phyloP scores from a whole-genome alignment of 305 asterid genomes.

The Andrographis paniculata region DNA sequence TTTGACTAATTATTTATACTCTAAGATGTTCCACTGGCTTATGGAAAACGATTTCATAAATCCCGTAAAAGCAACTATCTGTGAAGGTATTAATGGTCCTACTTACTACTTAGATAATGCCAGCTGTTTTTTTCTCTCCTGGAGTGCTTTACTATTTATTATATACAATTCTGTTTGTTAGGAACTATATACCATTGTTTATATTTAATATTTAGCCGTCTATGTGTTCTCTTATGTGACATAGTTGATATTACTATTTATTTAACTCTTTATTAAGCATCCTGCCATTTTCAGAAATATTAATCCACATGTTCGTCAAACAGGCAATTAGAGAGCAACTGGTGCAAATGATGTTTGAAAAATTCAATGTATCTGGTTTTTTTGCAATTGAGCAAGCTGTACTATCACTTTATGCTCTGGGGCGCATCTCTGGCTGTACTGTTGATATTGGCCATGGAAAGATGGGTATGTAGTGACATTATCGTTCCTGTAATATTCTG shows the following conservation, averaged over 20 bases:
- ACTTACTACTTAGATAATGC: no score
- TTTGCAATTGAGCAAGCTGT: constrained; percentile 97
- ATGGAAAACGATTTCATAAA: no score
- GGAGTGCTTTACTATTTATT: no score
- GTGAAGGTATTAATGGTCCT: no score
- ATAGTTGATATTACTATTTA: constrained; percentile 16
- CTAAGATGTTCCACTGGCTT: no score
- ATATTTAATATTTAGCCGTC: neutral
- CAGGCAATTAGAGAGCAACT: constrained; percentile 89
- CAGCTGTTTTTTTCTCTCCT: no score
- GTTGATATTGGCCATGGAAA: constrained; percentile 95
- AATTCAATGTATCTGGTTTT: constrained; percentile 84
- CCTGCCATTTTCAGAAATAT: constrained; percentile 7
- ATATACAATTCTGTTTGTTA: no score
- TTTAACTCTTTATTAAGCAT: constrained; percentile 8
- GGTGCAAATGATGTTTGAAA: constrained; percentile 97
- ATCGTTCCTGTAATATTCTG: constrained; percentile 2
- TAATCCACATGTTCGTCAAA: constrained; percentile 10
- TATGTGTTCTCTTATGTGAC: constrained; percentile 19
- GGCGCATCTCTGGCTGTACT: constrained; percentile 95
- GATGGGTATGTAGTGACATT: constrained; percentile 42
- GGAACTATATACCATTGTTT: no score
- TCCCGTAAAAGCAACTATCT: no score
- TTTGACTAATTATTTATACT: no score
- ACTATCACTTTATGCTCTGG: constrained; percentile 89